These are phyloP conservation scores for Bryopsis sp. DNA, from an alignment of 139 green algal species.

Conservation along the genomic window DNA sequence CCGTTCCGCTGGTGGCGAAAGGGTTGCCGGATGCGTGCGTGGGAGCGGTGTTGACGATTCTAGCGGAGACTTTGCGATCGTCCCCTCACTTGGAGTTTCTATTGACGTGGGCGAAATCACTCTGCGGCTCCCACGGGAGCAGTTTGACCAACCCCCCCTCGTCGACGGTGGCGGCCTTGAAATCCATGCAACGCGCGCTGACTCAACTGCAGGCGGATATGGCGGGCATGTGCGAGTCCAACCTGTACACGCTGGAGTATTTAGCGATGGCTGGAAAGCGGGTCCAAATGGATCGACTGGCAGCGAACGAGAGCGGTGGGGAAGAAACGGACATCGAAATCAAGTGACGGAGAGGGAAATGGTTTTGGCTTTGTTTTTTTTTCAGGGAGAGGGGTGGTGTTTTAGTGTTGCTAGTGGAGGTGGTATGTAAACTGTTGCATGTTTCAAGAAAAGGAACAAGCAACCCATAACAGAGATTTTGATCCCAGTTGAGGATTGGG, in stretches of 20 bases:
- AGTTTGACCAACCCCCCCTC: conserved; percentile 31
- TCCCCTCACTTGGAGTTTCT: conserved; percentile 76
- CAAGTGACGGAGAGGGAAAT: too few species aligned
- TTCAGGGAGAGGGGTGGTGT: too few species aligned
- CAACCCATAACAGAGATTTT: too few species aligned
- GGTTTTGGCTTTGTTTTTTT: too few species aligned
- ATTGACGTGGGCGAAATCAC: conserved; percentile 49
- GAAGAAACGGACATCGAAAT: too few species aligned
- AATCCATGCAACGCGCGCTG: conserved; percentile 50
- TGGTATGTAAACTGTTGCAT: too few species aligned
- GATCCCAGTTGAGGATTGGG: too few species aligned
- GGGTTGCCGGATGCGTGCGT: conserved; percentile 34
- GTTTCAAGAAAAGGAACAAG: too few species aligned
- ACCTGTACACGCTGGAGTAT: conserved; percentile 74
- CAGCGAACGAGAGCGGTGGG: too few species aligned
- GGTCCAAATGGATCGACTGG: too few species aligned
- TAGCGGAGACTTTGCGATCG: conserved; percentile 43
- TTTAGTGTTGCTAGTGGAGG: too few species aligned
- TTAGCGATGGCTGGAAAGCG: conserved; percentile 33
- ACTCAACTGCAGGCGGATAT: conserved; percentile 54
- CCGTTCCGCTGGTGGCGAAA: conserved; percentile 12
- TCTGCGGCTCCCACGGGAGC: conserved; percentile 44
- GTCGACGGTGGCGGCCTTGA: conserved; percentile 33
- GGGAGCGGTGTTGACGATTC: conserved; percentile 35
- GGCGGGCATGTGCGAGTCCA: conserved; percentile 43